These are phyloP conservation scores for Ochetophila trinervis DNA, from an alignment of 306 rosid genomes.

Conservation along the genomic window DNA sequence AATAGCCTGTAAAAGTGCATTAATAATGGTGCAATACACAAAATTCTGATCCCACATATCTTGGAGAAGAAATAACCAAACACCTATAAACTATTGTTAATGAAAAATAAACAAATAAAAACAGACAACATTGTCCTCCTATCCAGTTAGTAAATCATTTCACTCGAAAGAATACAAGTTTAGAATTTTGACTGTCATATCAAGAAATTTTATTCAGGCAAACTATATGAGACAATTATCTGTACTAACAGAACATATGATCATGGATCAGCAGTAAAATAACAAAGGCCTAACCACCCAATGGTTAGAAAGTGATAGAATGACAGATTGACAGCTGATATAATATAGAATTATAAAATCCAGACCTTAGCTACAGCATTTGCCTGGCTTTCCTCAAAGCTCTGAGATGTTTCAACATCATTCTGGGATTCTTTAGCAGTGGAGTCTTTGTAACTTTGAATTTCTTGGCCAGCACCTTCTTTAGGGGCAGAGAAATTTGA, in stretches of 20 bases:
- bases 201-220: no score
- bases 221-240: no score
- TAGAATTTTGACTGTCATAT: no score
- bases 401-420: slow-evolving; percentile 31
- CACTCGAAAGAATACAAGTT: no score
- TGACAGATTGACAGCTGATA: background rate
- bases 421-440: slow-evolving; percentile 30
- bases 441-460: slow-evolving; percentile 24
- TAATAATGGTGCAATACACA: background rate
- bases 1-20: no score
- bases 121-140: background rate
- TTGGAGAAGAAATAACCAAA: background rate
- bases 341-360: no score
- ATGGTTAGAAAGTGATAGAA: background rate
- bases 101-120: background rate
- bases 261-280: no score
- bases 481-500: slow-evolving; percentile 27
- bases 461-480: slow-evolving; percentile 23
- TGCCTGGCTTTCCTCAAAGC: slow-evolving; percentile 38
- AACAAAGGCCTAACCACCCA: no score
- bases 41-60: background rate
- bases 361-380: slow-evolving; percentile 41
- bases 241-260: no score
- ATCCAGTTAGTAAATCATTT: no score
- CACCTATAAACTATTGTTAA: background rate